A percentile compares a stretch with the other conserved stretches of the same genome.
Evolutionary conservation across 345 rosid species (phyloP).

Genomic region (Tarenaya hassleriana): DNA sequence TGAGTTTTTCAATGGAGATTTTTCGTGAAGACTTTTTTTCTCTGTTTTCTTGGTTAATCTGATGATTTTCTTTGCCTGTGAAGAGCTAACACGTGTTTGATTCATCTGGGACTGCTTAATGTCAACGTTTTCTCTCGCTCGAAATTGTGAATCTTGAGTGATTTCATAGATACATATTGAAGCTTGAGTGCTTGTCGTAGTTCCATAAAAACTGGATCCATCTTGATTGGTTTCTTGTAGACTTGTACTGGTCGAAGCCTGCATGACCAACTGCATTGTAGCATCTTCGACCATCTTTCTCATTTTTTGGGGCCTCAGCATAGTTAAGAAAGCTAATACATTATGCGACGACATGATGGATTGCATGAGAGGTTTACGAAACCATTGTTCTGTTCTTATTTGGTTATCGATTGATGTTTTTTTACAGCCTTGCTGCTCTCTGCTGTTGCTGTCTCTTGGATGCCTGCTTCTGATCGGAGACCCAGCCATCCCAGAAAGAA

Average conservation of each 20-base stretch:
- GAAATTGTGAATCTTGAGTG: too few relatives aligned
- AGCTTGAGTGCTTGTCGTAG: too few relatives aligned
- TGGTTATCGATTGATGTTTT: not conserved
- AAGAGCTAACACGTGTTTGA: not conserved
- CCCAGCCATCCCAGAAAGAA: not conserved
- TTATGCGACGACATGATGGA: too few relatives aligned
- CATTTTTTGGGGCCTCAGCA: too few relatives aligned
- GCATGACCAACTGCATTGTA: not conserved
- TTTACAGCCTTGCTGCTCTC: conserved; percentile 45
- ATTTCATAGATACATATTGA: too few relatives aligned
- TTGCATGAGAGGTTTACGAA: not conserved
- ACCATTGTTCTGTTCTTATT: not conserved
- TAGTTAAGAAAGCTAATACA: too few relatives aligned
- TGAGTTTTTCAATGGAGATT: too few relatives aligned
- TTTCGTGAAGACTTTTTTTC: too few relatives aligned
- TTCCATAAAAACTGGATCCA: too few relatives aligned
- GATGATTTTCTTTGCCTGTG: too few relatives aligned
- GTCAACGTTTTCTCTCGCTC: not conserved
- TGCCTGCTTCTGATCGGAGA: conserved; percentile 36
- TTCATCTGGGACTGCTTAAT: not conserved
- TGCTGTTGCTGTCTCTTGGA: conserved; percentile 35
- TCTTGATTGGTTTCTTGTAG: not conserved
- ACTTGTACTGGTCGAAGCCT: not conserved
- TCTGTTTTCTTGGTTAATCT: too few relatives aligned
- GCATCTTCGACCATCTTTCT: too few relatives aligned